phyloP scores from a whole-genome alignment of 176 grass and related monocot genomes.

The Phoenix dactylifera region DNA sequence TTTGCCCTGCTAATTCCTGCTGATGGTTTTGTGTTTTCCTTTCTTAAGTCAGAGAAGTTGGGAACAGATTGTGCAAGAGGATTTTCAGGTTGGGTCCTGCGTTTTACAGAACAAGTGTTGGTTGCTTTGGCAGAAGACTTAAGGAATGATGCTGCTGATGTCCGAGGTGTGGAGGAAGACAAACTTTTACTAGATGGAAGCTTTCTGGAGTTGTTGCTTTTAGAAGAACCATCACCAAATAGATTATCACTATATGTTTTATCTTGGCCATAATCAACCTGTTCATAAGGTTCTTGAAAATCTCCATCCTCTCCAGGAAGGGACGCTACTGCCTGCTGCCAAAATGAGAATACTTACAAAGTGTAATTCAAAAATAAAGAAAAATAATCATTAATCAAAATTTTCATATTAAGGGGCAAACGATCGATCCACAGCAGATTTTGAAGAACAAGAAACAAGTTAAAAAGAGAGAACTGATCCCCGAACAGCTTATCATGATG shows the following conservation, averaged over 20 bases:
- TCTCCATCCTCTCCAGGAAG: conserved; percentile 51
- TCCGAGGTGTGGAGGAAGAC: conserved; percentile 41
- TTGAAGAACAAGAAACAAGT: too few species aligned
- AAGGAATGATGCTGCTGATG: conserved; percentile 35
- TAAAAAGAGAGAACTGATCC: too few species aligned
- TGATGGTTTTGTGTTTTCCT: conserved; percentile 90
- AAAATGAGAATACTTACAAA: conserved; percentile 4
- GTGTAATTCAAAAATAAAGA: too few species aligned
- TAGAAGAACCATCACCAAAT: conserved; percentile 70
- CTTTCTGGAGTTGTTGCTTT: conserved; percentile 66
- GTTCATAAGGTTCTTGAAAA: conserved; percentile 15
- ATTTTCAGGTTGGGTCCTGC: conserved; percentile 53
- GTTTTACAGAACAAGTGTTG: conserved; percentile 43
- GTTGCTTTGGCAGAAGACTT: conserved; percentile 44
- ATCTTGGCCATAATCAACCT: conserved; percentile 20
- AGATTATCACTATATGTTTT: conserved; percentile 42
- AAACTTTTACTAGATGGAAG: conserved; percentile 45
- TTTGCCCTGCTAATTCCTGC: conserved; percentile 41
- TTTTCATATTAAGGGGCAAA: too few species aligned
- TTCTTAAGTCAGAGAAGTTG: conserved; percentile 78
- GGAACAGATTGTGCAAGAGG: conserved; percentile 78
- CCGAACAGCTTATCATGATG: too few species aligned
- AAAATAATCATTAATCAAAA: too few species aligned
- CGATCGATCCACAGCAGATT: too few species aligned
- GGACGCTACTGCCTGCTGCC: conserved; percentile 43